These are phyloP conservation scores for Termitomyces bulborhizus DNA, from an alignment of 768 basidiomycete genomes.

Conservation along the genomic window DNA sequence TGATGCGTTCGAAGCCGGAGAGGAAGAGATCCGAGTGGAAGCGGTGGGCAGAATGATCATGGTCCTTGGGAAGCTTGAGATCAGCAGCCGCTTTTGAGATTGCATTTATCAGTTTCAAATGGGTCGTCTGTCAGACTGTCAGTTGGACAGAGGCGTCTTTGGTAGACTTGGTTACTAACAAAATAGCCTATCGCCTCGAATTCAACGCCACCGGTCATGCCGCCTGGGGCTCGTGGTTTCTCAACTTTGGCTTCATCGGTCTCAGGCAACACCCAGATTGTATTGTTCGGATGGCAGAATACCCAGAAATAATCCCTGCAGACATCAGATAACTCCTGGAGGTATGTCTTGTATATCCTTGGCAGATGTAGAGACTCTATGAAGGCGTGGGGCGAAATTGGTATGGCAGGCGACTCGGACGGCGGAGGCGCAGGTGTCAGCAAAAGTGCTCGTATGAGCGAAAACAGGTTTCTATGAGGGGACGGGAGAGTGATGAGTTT, in stretches of 20 bases:
- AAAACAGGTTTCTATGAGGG: conserved; percentile 69
- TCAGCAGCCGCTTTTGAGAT: conserved; percentile 62
- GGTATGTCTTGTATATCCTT: conserved; percentile 74
- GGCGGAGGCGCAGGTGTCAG: conserved; percentile 66
- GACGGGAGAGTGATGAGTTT: conserved; percentile 60
- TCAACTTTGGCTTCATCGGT: conserved; percentile 84
- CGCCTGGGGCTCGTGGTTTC: conserved; percentile 89
- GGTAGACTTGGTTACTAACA: conserved; percentile 38
- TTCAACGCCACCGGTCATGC: conserved; percentile 98
- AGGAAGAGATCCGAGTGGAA: conserved; percentile 87
- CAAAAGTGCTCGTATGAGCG: conserved; percentile 69
- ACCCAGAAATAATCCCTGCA: conserved; percentile 97
- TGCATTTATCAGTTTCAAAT: conserved; percentile 82
- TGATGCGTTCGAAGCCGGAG: conserved; percentile 86
- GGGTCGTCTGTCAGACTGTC: conserved; percentile 57
- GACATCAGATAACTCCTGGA: conserved; percentile 81
- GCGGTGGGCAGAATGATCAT: conserved; percentile 71
- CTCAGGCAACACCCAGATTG: conserved; percentile 80
- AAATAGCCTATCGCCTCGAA: conserved; percentile 96
- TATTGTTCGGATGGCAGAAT: conserved; percentile 93
- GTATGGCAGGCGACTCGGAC: conserved; percentile 51
- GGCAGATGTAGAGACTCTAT: conserved; percentile 66
- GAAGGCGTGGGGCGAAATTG: conserved; percentile 74
- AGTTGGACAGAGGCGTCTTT: not conserved
- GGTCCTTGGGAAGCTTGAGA: conserved; percentile 57